Conservation (phyloP, 495 filamentous ascomycete species). For the Jackrogersella minutella region DNA sequence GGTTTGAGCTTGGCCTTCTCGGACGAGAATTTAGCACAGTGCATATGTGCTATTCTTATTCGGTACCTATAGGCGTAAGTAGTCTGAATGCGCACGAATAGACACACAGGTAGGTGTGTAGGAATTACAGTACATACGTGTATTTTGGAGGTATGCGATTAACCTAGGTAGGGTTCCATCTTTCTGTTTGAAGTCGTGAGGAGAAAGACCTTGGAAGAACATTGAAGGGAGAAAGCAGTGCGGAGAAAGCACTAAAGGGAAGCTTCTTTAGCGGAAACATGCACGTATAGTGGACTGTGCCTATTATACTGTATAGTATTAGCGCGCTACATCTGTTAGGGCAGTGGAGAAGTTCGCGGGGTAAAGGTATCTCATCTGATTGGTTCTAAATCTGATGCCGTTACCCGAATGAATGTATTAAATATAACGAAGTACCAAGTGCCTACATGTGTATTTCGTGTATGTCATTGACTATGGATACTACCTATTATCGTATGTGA, state of each 20-base stretch:
- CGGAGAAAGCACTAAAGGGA: slow-evolving; percentile 11
- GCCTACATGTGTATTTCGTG: neutral
- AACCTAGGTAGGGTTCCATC: neutral
- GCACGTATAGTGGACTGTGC: neutral
- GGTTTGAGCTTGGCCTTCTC: neutral
- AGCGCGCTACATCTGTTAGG: neutral
- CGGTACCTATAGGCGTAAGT: neutral
- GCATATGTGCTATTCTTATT: neutral
- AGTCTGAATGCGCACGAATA: neutral
- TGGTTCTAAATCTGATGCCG: neutral
- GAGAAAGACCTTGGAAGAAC: neutral
- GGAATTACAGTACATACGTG: no score
- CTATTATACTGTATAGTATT: slow-evolving; percentile 2
- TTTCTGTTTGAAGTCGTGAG: neutral
- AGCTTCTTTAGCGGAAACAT: slow-evolving; percentile 3
- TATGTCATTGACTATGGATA: neutral
- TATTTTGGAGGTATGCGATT: neutral
- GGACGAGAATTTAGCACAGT: neutral
- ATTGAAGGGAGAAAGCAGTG: neutral
- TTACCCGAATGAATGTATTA: neutral
- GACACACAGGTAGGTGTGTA: neutral
- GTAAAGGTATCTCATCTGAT: neutral
- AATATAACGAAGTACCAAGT: neutral
- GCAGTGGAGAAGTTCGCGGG: slow-evolving; percentile 6
- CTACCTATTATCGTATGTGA: neutral